Percentiles rank a stretch among this genome's conserved stretches.
Evolutionary conservation across 768 basidiomycete genomes (phyloP).

Genomic region (Boletus rubropictus): DNA sequence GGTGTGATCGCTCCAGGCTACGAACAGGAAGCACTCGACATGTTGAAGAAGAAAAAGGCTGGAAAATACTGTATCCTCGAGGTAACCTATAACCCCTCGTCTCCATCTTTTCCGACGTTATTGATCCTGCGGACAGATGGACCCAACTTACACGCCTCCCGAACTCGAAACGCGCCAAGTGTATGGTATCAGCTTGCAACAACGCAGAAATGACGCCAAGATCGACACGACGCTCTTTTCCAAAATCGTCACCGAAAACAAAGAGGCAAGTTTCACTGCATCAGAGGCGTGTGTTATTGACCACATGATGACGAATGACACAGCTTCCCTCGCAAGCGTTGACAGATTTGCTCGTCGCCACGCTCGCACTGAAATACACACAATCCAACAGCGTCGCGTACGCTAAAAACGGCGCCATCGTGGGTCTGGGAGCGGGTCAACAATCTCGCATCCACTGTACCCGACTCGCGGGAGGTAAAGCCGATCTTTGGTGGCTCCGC

Average conservation of each 20-base stretch:
- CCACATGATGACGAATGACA: background rate
- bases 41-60: constrained; percentile 92
- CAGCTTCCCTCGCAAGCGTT: constrained; percentile 73
- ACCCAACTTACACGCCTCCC: constrained; percentile 74
- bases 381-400: constrained; percentile 99
- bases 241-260: constrained; percentile 87
- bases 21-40: constrained; percentile 77
- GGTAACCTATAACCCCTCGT: constrained; percentile 37
- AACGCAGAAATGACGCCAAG: constrained; percentile 84
- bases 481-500: constrained; percentile 99
- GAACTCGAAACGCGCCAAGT: constrained; percentile 91
- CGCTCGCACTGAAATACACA: constrained; percentile 95
- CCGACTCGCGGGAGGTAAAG: constrained; percentile 92
- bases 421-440: constrained; percentile 96
- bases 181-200: constrained; percentile 86
- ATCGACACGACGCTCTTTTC: constrained; percentile 75
- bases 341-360: constrained; percentile 93
- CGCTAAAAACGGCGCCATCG: constrained; percentile 83
- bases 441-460: constrained; percentile 99
- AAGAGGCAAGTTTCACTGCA: constrained; percentile 49
- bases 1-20: constrained; percentile 98
- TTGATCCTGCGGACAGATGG: constrained; percentile 55
- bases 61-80: constrained; percentile 98
- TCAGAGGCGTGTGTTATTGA: background rate
- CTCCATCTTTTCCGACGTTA: background rate